Base-by-base conservation (phyloP, 1,139 yeast genomes). In the Suhomyces guaymorum region DNA sequence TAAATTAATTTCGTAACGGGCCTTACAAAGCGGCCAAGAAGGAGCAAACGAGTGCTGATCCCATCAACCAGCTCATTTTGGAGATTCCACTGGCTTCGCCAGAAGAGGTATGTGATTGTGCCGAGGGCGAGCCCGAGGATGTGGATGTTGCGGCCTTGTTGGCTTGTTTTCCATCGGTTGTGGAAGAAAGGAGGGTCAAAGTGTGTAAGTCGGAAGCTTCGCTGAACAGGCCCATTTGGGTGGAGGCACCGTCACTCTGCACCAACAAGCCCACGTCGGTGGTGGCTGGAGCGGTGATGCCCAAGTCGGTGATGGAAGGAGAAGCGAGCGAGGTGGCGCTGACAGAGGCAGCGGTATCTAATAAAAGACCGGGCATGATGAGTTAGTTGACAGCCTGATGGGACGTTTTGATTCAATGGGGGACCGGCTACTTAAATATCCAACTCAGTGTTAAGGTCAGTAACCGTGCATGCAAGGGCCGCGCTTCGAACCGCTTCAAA, bases 151-250 rank as follows among this genome's bases (percentile, higher is more conserved):
- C 30, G 33, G 38, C 16, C 19, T 33, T 38, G 14, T 35, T 36
- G 24, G 30, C 37, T 19, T 39, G 32, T 23, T 39, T 37, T 3
- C 36, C 42, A 10, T 21, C 19, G 15, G 37, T 15, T 2, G 34
- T 17, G 10, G 34, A 18, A 1, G 43, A 24, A 7, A 39, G 30
- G 20, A 41, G 32, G 2, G 43, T 37, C 34, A 43, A 41, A 12
- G 46, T 39, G 25, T 37, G 36, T 24, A 39, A 33, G 30, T 36
- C 45, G 1, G 46, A 38, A 5, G 41, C 41, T n/a, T 24, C 41
- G 20, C 33, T 33, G 26, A 38, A 38, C 35, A 31, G 36, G 6
- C 41, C 41, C 11, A 32, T 28, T 12, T 38, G 38, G 22, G 41
- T 38, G 27, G 38, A 33, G 14, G 41, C 41, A 5, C 38, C 41